Base-by-base conservation (phyloP, 2,329 filamentous ascomycete genomes). In the Claviceps cyperi region DNA sequence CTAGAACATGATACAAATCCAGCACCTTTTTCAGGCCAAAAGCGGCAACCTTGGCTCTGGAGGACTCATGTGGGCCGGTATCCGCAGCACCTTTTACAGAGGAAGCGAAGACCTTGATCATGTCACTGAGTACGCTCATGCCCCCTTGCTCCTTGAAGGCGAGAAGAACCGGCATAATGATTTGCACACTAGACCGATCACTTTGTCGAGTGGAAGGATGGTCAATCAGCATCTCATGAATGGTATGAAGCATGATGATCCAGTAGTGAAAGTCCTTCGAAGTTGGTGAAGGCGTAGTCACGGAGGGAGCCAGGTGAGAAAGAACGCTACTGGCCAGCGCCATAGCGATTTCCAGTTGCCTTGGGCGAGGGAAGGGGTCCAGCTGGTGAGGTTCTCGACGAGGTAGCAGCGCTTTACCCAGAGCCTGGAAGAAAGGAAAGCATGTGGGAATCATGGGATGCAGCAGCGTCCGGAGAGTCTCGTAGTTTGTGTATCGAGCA, bases 61-160 rank as follows among this genome's bases (percentile, higher is more conserved):
- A 68, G 1, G 66, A 60, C 50, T 76, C 74, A 21, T 73, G 71
- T 45, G 52, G 60, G 7, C 74, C 66, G 48, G 79, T 74, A 32
- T 59, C 58, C 17, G 57, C 49, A 3, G 59, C 59, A 28, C 60
- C 54, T 15, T 58, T 58, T 44, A 68, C 58, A 47, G 60, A 57
- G 8, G 53, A 50, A n/a, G 64, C 58, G 58, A 94, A 92, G 17
- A 77, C 73, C 40, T 78, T 71, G 9, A 94, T 74, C 61, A 94
- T 81, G 0, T 75, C 70, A 57, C 86, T 88, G 53, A 97, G 69
- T 5, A 80, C 74, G 8, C 81, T 75, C 52, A 98, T 74, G 0
- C 92, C 91, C 39, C 80, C 81, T 46, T 81, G 77, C 52, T 87
- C 82, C 64, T 90, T 91, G 70, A 98, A 96, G 1, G 88, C 85